Conservation (phyloP, 2,329 filamentous ascomycete genomes). For the Colletotrichum lupini region DNA sequence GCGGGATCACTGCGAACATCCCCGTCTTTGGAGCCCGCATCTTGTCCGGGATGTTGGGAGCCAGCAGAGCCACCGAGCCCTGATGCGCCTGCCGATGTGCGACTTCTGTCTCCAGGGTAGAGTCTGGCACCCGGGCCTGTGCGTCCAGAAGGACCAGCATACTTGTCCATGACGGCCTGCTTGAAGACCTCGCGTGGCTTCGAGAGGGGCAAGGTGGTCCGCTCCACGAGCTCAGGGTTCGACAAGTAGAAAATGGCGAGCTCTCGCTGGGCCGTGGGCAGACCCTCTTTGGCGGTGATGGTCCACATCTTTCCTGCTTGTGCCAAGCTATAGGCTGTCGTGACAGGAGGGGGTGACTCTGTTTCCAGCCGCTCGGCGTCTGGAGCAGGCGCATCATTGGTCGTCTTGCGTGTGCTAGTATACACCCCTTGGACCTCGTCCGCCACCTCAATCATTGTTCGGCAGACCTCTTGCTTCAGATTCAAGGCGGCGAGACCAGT, state of each 20-base stretch:
- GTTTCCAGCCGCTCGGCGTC: conserved; percentile 36
- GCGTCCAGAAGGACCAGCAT: conserved; percentile 52
- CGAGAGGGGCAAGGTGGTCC: conserved; percentile 85
- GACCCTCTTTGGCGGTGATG: conserved; percentile 93
- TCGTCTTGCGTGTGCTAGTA: conserved; percentile 68
- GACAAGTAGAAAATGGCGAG: conserved; percentile 93
- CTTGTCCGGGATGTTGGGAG: conserved; percentile 42
- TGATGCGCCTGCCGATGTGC: conserved; percentile 28
- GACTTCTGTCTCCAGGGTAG: conserved; percentile 35
- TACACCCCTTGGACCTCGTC: conserved; percentile 69
- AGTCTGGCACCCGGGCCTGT: conserved; percentile 34
- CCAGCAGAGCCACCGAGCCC: conserved; percentile 38
- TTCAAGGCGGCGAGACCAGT: conserved; percentile 88
- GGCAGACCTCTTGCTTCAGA: conserved; percentile 87
- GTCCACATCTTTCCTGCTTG: conserved; percentile 92
- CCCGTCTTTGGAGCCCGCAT: conserved; percentile 50
- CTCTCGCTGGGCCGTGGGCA: conserved; percentile 89
- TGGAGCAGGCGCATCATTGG: conserved; percentile 45
- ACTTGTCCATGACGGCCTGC: conserved; percentile 82
- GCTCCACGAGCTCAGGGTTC: conserved; percentile 84
- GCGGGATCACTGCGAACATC: conserved; percentile 80
- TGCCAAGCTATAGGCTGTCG: conserved; percentile 75
- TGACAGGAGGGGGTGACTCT: conserved; percentile 56
- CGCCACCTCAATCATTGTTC: conserved; percentile 76
- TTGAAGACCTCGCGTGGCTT: conserved; percentile 92